phyloP scores from a whole-genome alignment of 768 basidiomycete species.

The Leucosporidium creatinivorum region DNA sequence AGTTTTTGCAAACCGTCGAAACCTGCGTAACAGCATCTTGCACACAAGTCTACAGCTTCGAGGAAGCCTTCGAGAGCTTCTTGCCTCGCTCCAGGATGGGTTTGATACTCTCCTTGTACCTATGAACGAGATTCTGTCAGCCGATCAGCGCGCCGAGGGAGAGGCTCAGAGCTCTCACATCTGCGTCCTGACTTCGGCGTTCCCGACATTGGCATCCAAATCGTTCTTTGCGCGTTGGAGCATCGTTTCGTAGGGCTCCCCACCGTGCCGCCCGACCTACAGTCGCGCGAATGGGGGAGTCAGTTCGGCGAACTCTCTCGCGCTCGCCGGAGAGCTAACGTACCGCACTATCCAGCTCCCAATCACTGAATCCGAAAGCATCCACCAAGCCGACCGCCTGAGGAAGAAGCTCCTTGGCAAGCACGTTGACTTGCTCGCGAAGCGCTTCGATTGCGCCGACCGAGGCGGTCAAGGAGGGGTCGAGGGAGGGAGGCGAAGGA shows the following conservation, averaged over 20 bases:
- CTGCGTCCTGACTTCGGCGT: not conserved
- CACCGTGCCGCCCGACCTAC: slow-evolving; percentile 56
- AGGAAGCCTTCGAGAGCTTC: not conserved
- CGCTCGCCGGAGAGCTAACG: not conserved
- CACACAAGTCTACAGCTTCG: slow-evolving; percentile 5
- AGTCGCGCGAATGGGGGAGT: slow-evolving; percentile 43
- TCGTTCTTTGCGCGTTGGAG: slow-evolving; percentile 50
- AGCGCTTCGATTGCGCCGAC: slow-evolving; percentile 9
- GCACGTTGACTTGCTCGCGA: not conserved
- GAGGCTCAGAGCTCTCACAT: not conserved
- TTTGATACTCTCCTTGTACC: slow-evolving; percentile 13
- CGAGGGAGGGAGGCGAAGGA: slow-evolving; percentile 34
- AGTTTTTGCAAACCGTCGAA: too few relatives aligned
- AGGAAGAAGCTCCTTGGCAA: slow-evolving; percentile 47
- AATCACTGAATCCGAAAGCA: slow-evolving; percentile 67
- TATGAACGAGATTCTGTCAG: not conserved
- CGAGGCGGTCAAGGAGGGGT: not conserved
- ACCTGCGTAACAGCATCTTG: too few relatives aligned
- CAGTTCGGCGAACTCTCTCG: not conserved
- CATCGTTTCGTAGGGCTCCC: slow-evolving; percentile 61
- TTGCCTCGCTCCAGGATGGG: slow-evolving; percentile 14
- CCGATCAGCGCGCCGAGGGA: not conserved
- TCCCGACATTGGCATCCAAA: slow-evolving; percentile 15
- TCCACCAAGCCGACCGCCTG: slow-evolving; percentile 63
- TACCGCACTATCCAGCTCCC: slow-evolving; percentile 60